Base-by-base conservation (phyloP, 2,329 filamentous ascomycete species). In the Talaromyces albobiverticillius region DNA sequence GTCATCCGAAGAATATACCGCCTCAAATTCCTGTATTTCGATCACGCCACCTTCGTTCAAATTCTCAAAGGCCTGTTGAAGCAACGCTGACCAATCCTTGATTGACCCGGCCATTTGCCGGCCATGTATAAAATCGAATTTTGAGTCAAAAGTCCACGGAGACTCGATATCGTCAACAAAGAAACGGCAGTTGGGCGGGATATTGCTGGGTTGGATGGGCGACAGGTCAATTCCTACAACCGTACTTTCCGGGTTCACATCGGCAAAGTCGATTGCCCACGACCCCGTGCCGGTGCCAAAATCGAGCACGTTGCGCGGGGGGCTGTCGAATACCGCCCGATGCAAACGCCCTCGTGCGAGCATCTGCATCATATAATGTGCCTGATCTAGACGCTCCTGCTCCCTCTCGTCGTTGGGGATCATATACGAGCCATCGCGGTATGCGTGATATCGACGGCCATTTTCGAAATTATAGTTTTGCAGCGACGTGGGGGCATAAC, bases 121-220 rank as follows among this genome's bases (percentile, higher is more conserved):
- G 34, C 59, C 59, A 50, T 65, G 65, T 34, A 68, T 62, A 49
- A 58, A 65, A 50, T 68, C 66, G 42, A 68, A 68, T 14, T 53
- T 45, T 3, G 48, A 41, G 18, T 57, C 56, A 51, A 66, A 68
- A 2, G 60, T 61, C 66, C 65, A 68, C 4, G 63, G 58, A 18
- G 62, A 56, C 45, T 67, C 62, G 38, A 60, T 59, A 46, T 67
- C 66, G 26, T 67, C 64, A n/a, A 68, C 51, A 25, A 51, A 56
- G 14, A 59, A 56, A 2, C 46, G 52, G 20, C 56, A 58, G 43
- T 59, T 58, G 8, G 59, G 57, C 9, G 47, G 55, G 9, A 50
- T 31, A 38, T 51, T 56, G 26, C 41, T 41, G 4, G 59, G 58
- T 41, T 54, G 64, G 58, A 56, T 65, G 31, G 23, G 58, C n/a